Conservation (phyloP, 1,284 basidiomycete species). For the Ustilago bromivora region DNA sequence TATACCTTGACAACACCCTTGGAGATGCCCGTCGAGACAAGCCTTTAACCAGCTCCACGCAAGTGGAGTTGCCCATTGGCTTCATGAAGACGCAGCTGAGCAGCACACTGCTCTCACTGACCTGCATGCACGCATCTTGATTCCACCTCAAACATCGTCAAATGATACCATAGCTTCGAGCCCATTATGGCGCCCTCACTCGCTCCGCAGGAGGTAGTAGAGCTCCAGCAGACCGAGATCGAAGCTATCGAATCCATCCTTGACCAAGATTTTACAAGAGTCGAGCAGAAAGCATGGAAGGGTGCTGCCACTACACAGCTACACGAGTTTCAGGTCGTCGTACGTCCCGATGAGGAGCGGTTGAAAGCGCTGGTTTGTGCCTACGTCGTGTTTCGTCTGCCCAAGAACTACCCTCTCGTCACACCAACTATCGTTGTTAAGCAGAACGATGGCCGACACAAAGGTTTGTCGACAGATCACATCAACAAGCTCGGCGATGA, state of each 20-base stretch:
- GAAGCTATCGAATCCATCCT: slow-evolving; percentile 64
- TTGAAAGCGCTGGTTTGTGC: slow-evolving; percentile 56
- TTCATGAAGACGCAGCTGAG: slow-evolving; percentile 16
- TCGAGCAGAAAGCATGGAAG: slow-evolving; percentile 57
- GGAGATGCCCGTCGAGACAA: slow-evolving; percentile 28
- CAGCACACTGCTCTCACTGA: slow-evolving; percentile 3
- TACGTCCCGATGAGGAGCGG: slow-evolving; percentile 60
- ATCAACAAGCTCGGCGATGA: slow-evolving; percentile 42
- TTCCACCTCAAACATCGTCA: neutral
- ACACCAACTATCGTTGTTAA: slow-evolving; percentile 54
- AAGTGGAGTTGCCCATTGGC: slow-evolving; percentile 42
- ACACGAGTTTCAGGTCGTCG: slow-evolving; percentile 55
- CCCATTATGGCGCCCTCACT: slow-evolving; percentile 37
- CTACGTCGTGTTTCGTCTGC: slow-evolving; percentile 55
- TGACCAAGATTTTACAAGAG: slow-evolving; percentile 53
- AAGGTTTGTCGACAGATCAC: slow-evolving; percentile 45
- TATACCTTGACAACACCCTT: neutral
- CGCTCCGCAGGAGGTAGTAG: slow-evolving; percentile 51
- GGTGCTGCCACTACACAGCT: slow-evolving; percentile 42
- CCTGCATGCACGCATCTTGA: slow-evolving; percentile 20
- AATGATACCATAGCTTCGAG: slow-evolving; percentile 12
- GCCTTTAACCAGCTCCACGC: slow-evolving; percentile 45
- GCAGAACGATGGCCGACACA: slow-evolving; percentile 46
- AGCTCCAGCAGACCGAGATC: slow-evolving; percentile 62
- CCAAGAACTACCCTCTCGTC: slow-evolving; percentile 62